Percentiles rank a stretch among this genome's conserved stretches.
Conservation (phyloP, 805 yeast species). For the fission yeast (Schizosaccharomyces pombe) region DNA sequence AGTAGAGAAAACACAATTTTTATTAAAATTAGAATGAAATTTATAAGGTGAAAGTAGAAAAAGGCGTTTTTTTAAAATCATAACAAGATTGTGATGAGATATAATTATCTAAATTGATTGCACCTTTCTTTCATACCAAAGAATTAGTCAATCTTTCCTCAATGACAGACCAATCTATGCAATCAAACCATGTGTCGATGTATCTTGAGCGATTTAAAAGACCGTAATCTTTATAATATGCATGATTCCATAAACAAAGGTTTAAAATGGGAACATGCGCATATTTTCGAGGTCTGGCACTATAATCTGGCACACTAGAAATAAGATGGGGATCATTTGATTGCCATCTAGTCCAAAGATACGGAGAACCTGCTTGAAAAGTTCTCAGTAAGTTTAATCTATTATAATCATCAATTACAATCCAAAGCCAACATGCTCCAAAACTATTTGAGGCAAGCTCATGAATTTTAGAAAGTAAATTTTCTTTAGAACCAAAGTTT, state of each 20-base stretch:
- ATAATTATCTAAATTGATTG: too few relatives aligned
- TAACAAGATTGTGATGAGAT: too few relatives aligned
- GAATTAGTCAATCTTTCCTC: neutral
- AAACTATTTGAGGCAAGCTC: slow-evolving; percentile 46
- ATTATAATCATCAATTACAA: slow-evolving; percentile 34
- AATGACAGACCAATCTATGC: slow-evolving; percentile 44
- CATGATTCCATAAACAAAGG: slow-evolving; percentile 69
- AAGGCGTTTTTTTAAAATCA: too few relatives aligned
- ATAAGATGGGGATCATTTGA: slow-evolving; percentile 7
- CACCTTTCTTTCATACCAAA: neutral
- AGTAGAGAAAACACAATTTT: too few relatives aligned
- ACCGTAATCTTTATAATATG: slow-evolving; percentile 72
- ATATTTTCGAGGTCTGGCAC: neutral
- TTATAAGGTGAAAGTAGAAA: too few relatives aligned
- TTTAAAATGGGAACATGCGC: slow-evolving; percentile 42
- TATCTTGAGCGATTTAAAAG: slow-evolving; percentile 46
- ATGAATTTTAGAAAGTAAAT: slow-evolving; percentile 46
- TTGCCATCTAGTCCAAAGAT: slow-evolving; percentile 11
- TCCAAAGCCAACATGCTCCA: slow-evolving; percentile 84
- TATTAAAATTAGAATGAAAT: too few relatives aligned
- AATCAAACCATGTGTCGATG: slow-evolving; percentile 48
- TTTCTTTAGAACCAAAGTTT: slow-evolving; percentile 54
- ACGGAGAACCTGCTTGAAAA: slow-evolving; percentile 76
- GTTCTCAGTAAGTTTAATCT: slow-evolving; percentile 50
- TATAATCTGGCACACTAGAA: neutral